phyloP scores from a whole-genome alignment of 306 rosid species.

The Rubus parviflorus region DNA sequence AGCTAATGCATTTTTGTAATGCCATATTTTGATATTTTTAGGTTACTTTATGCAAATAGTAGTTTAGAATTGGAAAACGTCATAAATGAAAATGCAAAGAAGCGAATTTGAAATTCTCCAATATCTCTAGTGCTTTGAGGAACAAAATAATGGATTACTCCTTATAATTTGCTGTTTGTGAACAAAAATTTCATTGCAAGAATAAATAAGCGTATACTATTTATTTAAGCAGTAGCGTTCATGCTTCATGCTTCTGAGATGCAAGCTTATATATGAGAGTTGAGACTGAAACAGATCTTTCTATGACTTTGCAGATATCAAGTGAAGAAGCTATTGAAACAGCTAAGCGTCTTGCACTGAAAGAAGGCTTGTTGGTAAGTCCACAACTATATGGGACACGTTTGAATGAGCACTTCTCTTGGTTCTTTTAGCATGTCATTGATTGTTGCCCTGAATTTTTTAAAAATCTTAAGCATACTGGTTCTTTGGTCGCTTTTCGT shows the following conservation, averaged over 20 bases:
- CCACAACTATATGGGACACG: constrained; percentile 16
- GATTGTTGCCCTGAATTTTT: background rate
- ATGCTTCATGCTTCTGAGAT: background rate
- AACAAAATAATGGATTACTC: no score
- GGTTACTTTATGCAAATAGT: background rate
- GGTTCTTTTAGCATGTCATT: background rate
- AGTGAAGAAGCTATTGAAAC: constrained; percentile 90
- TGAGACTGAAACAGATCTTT: constrained; percentile 7
- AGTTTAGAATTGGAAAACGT: background rate
- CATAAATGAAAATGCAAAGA: background rate
- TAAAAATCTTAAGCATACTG: background rate
- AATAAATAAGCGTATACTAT: background rate
- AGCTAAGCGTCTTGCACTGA: constrained; percentile 80
- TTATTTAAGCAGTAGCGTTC: background rate
- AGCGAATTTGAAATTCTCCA: no score
- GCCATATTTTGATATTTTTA: background rate
- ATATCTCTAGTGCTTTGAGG: no score
- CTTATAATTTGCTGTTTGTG: background rate
- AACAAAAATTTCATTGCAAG: background rate
- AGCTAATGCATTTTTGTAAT: background rate
- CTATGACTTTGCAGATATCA: constrained; percentile 57
- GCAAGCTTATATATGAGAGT: constrained; percentile 4
- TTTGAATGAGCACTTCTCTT: constrained; percentile 10
- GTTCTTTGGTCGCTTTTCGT: background rate
- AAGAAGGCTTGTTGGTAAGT: constrained; percentile 82